Conservation (phyloP, 306 rosid genomes). For the Notholithocarpus densiflorus region DNA sequence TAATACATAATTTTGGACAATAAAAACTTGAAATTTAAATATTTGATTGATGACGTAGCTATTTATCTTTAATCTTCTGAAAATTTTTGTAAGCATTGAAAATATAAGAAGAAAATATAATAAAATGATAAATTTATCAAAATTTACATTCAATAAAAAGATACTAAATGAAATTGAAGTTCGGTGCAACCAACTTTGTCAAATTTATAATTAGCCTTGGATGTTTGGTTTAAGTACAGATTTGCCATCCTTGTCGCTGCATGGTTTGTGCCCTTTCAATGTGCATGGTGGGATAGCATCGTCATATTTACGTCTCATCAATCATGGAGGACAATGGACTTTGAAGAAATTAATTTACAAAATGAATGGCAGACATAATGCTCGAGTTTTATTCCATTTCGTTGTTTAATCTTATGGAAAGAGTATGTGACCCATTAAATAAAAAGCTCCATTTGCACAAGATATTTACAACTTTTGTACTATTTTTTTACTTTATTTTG, state of each 20-base stretch:
- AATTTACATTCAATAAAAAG: no score
- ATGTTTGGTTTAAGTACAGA: slow-evolving; percentile 25
- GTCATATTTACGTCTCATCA: slow-evolving; percentile 4
- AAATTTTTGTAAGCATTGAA: no score
- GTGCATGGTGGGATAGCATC: slow-evolving; percentile 44
- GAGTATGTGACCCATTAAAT: neutral
- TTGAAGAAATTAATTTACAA: slow-evolving; percentile 29
- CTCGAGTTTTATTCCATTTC: slow-evolving; percentile 29
- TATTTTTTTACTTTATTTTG: neutral
- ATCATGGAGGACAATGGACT: slow-evolving; percentile 39
- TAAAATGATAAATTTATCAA: accelerated
- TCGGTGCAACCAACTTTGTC: no score
- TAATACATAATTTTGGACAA: no score
- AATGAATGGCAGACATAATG: slow-evolving; percentile 62
- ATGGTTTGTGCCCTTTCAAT: slow-evolving; percentile 39
- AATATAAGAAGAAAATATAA: no score
- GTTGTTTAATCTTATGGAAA: slow-evolving; percentile 9
- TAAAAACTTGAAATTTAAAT: no score
- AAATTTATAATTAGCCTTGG: neutral
- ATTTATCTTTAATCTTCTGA: no score
- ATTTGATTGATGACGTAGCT: accelerated
- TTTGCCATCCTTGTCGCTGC: slow-evolving; percentile 40
- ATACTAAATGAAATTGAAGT: accelerated
- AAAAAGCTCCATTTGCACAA: neutral
- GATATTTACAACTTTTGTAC: slow-evolving; percentile 14